Evolutionary conservation across 768 basidiomycete genomes (phyloP).

Genomic region (Mrakia hoshinonis): DNA sequence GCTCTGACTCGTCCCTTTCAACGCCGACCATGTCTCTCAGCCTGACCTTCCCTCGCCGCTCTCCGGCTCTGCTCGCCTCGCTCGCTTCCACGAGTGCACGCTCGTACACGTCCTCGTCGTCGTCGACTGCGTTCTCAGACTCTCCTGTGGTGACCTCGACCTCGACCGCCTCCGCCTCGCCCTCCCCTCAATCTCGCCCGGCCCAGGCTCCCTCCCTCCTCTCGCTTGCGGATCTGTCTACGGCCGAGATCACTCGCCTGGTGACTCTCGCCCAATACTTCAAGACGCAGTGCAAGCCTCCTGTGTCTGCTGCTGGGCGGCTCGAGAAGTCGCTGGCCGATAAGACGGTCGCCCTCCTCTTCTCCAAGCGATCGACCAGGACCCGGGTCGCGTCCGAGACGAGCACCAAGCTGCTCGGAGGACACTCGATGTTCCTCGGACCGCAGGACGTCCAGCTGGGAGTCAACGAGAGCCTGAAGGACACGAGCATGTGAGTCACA

Average conservation of each 20-base stretch:
- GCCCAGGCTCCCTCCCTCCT: conserved; percentile 14
- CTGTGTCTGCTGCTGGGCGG: neutral
- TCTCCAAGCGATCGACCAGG: conserved; percentile 86
- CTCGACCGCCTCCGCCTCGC: conserved; percentile 2
- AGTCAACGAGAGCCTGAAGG: conserved; percentile 79
- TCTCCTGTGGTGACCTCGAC: neutral
- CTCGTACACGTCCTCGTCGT: conserved; percentile 1
- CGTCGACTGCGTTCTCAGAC: neutral
- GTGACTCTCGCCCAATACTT: conserved; percentile 21
- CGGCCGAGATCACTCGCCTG: conserved; percentile 24
- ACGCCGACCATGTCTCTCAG: no score
- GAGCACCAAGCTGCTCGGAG: conserved; percentile 58
- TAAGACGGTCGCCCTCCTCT: conserved; percentile 80
- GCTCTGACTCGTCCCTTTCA: no score
- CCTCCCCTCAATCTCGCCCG: neutral
- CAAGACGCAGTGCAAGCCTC: conserved; percentile 21
- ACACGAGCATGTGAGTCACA: conserved; percentile 53
- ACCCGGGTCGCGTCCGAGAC: conserved; percentile 87
- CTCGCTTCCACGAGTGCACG: neutral
- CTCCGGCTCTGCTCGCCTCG: no score
- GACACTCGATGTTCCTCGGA: conserved; percentile 81
- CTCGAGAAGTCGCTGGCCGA: conserved; percentile 40
- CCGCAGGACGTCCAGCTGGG: conserved; percentile 87
- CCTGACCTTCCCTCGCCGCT: no score
- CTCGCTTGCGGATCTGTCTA: conserved; percentile 24